Base-by-base conservation (phyloP, 331 rosid genomes). In the Saraca asoca region DNA sequence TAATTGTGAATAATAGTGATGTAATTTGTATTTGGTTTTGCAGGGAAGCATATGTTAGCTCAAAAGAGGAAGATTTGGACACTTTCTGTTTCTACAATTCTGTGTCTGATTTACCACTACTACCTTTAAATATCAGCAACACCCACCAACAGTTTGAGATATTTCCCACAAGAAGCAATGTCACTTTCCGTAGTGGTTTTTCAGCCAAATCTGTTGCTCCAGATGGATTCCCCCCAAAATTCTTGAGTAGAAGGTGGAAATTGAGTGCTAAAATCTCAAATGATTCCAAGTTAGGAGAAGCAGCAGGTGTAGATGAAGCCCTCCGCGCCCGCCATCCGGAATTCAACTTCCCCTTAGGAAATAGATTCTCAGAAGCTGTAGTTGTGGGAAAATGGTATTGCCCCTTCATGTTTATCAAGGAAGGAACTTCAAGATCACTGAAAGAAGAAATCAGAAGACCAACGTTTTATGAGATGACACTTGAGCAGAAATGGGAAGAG, bases 341-440 rank as follows among this genome's bases (percentile, higher is more conserved):
- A 16, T 74, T 91, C 50, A 56, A 78, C 19, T 74, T 84, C 75
- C 45, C 87, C 10, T 16, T 81, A 10, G 67, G 35, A 0, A 16
- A 12, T 14, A 51, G 2, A 2, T 49, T 29, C 17, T 85, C 83
- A 6, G 72, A 72, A 19, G 45, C 52, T 44, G 83, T 79, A 57
- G 79, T 72, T 63, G 91, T 93, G 6, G 98, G 96, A 35, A 93
- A 87, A 62, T 87, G 98, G 98, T 89, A 89, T 33, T 63, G 81
- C 58, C 98, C 96, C 46, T 85, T 93, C 56, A 81, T 87, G 82
- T 93, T 89, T 68, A 34, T 90, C 31, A 88, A 73, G 66, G 96
- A 89, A 55, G 74, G 80, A 38, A 24, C 31, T 24, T 78, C 74
- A 3, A 81, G 11, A 72, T 54, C 80, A 16, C 18, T 80, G 64